Evolutionary conservation across 495 filamentous ascomycete species (phyloP), one percentile per base, ranked within the genome.

Genomic region (Sordaria brevicollis): DNA sequence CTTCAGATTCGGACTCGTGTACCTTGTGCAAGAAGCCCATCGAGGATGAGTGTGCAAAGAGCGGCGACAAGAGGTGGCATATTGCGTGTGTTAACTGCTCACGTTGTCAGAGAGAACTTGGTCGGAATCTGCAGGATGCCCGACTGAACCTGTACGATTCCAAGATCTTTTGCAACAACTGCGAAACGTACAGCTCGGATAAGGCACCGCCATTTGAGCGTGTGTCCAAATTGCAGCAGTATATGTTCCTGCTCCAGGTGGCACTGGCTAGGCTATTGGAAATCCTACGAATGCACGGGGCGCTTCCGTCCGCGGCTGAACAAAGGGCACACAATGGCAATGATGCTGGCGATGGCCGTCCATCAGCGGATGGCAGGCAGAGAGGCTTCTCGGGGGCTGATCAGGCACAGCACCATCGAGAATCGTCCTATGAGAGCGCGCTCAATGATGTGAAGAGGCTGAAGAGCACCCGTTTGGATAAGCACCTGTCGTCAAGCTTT

Each of bases 381-480:
- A 91, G 89, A 72, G 49, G 49, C 13, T 92, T 92, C 5, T 89
- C 89, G 76, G 88, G 83, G 21, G 92, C 88, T 13, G 86, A 86
- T 38, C 79, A 84, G 57, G 79, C 81, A 35, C 86, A 91, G 67
- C 81, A 84, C 69, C 79, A 84, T 31, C 83, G 90, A 65, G 88
- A 88, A 74, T 91, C 90, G 34, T 93, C 93, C 17, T 96, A 98
- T 75, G 93, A 97, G 79, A 94, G 96, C 79, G 95, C 94, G 31
- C 90, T 99, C 65, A 94, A 94, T 68, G 94, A 98, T 81, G 96
- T 99, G 80, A 89, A 91, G 69, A 86, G 95, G 70, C 80, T 98
- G 67, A 88, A 94, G 68, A 98, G 95, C 62, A 97, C 94, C 29
- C 89, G 96, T 29, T 89, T 98, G 79, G 94, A 98, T 73, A 93